Evolutionary conservation across 768 basidiomycete genomes (phyloP).

Genomic region (Psilocybe subaeruginosa): DNA sequence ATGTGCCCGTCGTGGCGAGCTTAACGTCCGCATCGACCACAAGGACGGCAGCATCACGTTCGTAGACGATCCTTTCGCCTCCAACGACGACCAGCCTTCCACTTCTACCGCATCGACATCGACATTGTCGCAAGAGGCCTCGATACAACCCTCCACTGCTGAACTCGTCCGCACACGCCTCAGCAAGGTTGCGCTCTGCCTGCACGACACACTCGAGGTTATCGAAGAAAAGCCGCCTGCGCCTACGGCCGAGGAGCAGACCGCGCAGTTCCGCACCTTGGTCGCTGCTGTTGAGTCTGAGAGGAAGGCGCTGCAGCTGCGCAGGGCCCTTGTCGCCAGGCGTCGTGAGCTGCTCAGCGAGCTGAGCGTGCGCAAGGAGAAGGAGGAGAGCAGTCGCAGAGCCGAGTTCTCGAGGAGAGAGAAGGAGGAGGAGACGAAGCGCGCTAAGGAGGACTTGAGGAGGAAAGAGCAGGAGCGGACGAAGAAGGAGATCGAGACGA

Average conservation of each 20-base stretch:
- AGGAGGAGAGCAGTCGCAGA: conserved; percentile 80
- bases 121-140: conserved; percentile 29
- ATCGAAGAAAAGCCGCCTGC: conserved; percentile 48
- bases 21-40: conserved; percentile 88
- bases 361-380: conserved; percentile 82
- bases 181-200: conserved; percentile 69
- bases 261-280: conserved; percentile 59
- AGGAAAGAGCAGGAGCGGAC: conserved; percentile 67
- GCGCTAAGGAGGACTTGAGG: conserved; percentile 64
- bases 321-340: conserved; percentile 83
- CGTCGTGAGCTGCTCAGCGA: conserved; percentile 85
- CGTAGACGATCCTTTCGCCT: conserved; percentile 73
- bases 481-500: conserved; percentile 76
- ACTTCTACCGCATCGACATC: conserved; percentile 27
- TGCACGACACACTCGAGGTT: conserved; percentile 70
- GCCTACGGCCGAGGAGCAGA: conserved; percentile 56
- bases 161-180: conserved; percentile 80
- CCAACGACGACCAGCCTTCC: conserved; percentile 37
- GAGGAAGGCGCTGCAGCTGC: conserved; percentile 73
- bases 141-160: conserved; percentile 71
- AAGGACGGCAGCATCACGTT: conserved; percentile 84
- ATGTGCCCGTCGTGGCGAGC: conserved; percentile 85
- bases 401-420: conserved; percentile 69
- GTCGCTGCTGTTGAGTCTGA: conserved; percentile 72
- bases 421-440: conserved; percentile 69